Base-by-base conservation (phyloP, 164 flowering plant species). In the Amborella trichopoda region DNA sequence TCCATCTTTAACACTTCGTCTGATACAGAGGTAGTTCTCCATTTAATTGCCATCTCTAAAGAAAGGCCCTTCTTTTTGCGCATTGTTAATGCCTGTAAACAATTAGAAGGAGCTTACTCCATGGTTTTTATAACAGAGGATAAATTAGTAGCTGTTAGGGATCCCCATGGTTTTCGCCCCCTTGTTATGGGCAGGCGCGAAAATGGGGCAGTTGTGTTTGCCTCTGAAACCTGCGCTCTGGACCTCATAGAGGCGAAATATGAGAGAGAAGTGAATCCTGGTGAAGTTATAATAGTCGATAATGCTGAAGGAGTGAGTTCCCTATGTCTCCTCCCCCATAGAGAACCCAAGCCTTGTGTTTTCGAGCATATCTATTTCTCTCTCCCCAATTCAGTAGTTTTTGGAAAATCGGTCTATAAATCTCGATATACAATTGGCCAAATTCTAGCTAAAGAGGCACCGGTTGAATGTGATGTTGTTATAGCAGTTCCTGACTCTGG, bases 401-500 rank as follows among this genome's bases (percentile, higher is more conserved):
- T 86, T 50, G 89, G 91, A 26, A 63, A 68, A 26, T 83, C 94
- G 0, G 98, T 90, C n/a, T 81, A 86, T 26, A 73, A 81, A 37
- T 76, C 87, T 0, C 49, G 94, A 49, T 62, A 50, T 4, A 48
- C 45, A 1, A 73, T 77, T 30, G 95, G 95, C 0, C 76, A 86
- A 55, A 77, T 80, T 12, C 70, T 86, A 1, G 94, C 94, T n/a
- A 74, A 78, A 0, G 84, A 73, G 47, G 66, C 86, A 2, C 93
- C 94, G 1, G 98, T 80, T 3, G 98, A 86, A 2, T 86, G 95
- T 53, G 98, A 90, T 65, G 84, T 90, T 19, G 98, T 90, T 40
- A 83, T 90, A 8, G 84, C 91, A 0, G 95, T 86, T 23, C 95
- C 97, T 0, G 97, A 85, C 54, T 86, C 97, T 0, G 95, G 97